Evolutionary conservation across 805 yeast species (phyloP).

Genomic region (Nakazawaea wickerhamii): DNA sequence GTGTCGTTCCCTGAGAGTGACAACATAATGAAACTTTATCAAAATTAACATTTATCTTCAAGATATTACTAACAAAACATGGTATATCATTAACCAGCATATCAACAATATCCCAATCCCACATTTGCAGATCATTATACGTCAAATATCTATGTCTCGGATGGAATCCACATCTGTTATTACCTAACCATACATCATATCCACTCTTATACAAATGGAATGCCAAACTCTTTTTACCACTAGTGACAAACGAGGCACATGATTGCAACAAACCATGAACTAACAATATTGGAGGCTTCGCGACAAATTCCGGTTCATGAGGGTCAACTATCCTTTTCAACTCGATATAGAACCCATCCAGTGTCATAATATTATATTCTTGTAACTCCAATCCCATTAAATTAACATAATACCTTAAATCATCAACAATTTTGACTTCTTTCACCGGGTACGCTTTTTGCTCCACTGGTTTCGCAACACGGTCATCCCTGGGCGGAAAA

Average conservation of each 20-base stretch:
- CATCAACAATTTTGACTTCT: constrained; percentile 28
- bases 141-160: constrained; percentile 55
- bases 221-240: constrained; percentile 79
- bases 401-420: constrained; percentile 63
- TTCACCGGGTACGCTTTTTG: constrained; percentile 7
- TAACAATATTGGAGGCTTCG: constrained; percentile 55
- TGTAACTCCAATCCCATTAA: constrained; percentile 55
- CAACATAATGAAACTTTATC: constrained; percentile 59
- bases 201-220: constrained; percentile 48
- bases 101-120: constrained; percentile 93
- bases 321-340: constrained; percentile 61
- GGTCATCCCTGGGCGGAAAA: neutral
- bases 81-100: constrained; percentile 79
- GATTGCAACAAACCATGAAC: constrained; percentile 88
- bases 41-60: constrained; percentile 29
- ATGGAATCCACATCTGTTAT: constrained; percentile 81
- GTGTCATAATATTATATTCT: constrained; percentile 58
- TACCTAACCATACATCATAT: constrained; percentile 88
- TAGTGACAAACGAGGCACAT: constrained; percentile 76
- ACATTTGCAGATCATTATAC: constrained; percentile 47
- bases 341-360: constrained; percentile 73
- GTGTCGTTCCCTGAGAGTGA: constrained; percentile 94
- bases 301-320: constrained; percentile 25
- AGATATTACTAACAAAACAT: constrained; percentile 58
- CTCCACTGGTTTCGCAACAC: neutral